These are phyloP conservation scores for Picochlorum sp. DNA, from an alignment of 139 green algal genomes.

Conservation along the genomic window DNA sequence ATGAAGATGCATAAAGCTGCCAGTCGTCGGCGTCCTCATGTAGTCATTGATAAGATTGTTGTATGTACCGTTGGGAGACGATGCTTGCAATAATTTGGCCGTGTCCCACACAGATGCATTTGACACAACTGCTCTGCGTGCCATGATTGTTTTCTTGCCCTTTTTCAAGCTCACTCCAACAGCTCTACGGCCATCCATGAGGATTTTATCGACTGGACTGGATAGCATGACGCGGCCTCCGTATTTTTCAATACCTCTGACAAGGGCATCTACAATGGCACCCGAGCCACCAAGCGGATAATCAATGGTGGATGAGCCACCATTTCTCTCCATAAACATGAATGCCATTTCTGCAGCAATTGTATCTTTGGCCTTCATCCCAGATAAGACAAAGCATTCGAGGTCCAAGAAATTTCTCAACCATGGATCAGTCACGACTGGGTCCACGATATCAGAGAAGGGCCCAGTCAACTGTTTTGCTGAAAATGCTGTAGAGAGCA, in stretches of 20 bases:
- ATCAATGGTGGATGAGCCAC: constrained; percentile 51
- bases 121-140: constrained; percentile 63
- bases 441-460: constrained; percentile 63
- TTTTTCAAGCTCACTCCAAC: constrained; percentile 33
- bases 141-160: constrained; percentile 11
- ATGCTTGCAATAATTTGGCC: constrained; percentile 56
- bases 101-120: constrained; percentile 89
- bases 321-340: constrained; percentile 77
- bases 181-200: constrained; percentile 49
- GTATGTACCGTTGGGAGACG: constrained; percentile 40
- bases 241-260: constrained; percentile 77
- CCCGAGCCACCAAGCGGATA: constrained; percentile 81
- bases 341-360: constrained; percentile 87
- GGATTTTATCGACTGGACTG: constrained; percentile 74
- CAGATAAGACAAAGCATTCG: constrained; percentile 88
- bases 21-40: constrained; percentile 32
- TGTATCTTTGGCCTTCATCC: constrained; percentile 80
- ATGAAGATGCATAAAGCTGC: constrained; percentile 83
- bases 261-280: constrained; percentile 75
- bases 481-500: constrained; percentile 48
- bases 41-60: not conserved
- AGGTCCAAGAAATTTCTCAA: constrained; percentile 89
- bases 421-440: constrained; percentile 64
- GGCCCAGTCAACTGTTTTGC: constrained; percentile 62
- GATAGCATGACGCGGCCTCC: constrained; percentile 68